A percentile compares a stretch with the other conserved stretches of the same genome.
phyloP scores from a whole-genome alignment of 1,284 basidiomycete species.

The Afroboletus lepidellus region DNA sequence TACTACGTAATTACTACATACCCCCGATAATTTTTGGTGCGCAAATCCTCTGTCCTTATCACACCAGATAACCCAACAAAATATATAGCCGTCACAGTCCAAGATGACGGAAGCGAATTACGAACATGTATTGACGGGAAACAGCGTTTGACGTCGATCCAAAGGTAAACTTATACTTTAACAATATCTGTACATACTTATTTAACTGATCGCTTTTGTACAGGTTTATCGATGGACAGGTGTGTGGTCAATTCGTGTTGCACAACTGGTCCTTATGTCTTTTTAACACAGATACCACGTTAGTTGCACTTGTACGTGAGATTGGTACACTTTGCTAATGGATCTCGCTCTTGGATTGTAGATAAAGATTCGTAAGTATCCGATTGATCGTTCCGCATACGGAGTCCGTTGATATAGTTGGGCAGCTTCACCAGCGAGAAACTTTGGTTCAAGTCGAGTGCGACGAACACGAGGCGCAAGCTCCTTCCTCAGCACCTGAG shows the following conservation, averaged over 20 bases:
- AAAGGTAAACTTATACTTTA: constrained; percentile 33
- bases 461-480: constrained; percentile 23
- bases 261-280: neutral
- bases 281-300: constrained; percentile 34
- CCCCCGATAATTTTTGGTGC: constrained; percentile 53
- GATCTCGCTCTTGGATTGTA: constrained; percentile 10
- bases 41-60: constrained; percentile 8
- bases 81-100: constrained; percentile 19
- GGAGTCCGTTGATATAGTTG: neutral
- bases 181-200: neutral
- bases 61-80: neutral
- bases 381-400: neutral
- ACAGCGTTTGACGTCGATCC: constrained; percentile 53
- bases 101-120: constrained; percentile 44
- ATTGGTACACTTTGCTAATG: constrained; percentile 5
- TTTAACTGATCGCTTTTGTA: neutral
- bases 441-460: constrained; percentile 38
- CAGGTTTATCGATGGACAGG: constrained; percentile 51
- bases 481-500: constrained; percentile 26
- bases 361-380: constrained; percentile 43
- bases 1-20: constrained; percentile 56
- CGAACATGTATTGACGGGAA: constrained; percentile 55
- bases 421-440: constrained; percentile 38
- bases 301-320: constrained; percentile 18
- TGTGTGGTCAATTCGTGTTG: constrained; percentile 28